These are phyloP conservation scores for Carex cristatella DNA, from an alignment of 176 grass and related monocot genomes.

Conservation along the genomic window DNA sequence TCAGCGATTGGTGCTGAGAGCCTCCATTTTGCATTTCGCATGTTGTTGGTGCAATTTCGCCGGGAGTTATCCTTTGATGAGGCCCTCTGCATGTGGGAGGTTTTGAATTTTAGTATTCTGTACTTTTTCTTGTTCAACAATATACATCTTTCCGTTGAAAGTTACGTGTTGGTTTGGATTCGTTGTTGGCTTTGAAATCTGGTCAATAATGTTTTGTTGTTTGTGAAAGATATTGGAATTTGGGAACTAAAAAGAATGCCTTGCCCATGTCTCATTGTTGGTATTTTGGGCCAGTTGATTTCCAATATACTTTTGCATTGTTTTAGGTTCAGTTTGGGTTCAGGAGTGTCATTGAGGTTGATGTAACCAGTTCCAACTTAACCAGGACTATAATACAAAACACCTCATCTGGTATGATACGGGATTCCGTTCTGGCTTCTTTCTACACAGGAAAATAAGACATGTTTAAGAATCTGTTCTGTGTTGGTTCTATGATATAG, in stretches of 20 bases:
- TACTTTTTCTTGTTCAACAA: background rate
- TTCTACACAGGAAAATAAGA: constrained; percentile 6
- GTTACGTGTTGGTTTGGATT: background rate
- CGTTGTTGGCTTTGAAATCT: background rate
- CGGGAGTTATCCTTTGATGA: constrained; percentile 95
- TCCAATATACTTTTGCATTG: background rate
- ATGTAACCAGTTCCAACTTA: background rate
- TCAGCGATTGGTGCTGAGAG: constrained; percentile 87
- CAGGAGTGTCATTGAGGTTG: background rate
- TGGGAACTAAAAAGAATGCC: background rate
- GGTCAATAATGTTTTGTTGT: background rate
- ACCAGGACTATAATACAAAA: background rate
- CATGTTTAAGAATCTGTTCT: background rate
- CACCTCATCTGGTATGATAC: background rate
- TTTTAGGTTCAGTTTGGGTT: background rate
- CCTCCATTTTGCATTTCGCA: constrained; percentile 98
- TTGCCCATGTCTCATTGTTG: background rate
- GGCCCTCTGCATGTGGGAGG: constrained; percentile 92
- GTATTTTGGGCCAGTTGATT: background rate
- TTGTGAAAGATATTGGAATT: background rate
- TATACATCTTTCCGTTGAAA: background rate
- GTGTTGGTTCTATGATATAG: background rate
- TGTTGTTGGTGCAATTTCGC: constrained; percentile 98
- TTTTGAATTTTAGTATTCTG: constrained; percentile 36
- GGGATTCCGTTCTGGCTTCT: background rate